A percentile compares a stretch with the other conserved stretches of the same genome.
These are phyloP conservation scores for Conticribra weissflogii DNA, from an alignment of 108 stramenopile species.

Conservation along the genomic window DNA sequence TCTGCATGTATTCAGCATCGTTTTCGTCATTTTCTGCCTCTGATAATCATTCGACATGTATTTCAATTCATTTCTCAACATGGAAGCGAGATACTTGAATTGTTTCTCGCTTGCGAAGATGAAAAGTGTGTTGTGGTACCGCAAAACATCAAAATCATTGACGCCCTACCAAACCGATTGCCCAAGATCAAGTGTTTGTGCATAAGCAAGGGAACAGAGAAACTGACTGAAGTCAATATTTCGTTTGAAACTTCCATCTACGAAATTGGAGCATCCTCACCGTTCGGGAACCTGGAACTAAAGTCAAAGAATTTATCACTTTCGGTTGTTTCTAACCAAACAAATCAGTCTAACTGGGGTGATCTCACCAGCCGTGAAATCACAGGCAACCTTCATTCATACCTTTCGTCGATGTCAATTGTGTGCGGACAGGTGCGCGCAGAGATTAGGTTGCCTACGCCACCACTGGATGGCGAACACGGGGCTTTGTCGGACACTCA, in stretches of 20 bases:
- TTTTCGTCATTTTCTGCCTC: constrained; percentile 26
- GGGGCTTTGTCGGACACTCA: constrained; percentile 46
- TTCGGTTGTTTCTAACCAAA: constrained; percentile 76
- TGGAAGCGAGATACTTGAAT: constrained; percentile 41
- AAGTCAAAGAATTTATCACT: constrained; percentile 78
- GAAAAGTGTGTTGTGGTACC: constrained; percentile 56
- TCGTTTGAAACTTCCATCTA: constrained; percentile 46
- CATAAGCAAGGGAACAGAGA: constrained; percentile 58
- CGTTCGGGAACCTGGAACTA: constrained; percentile 86
- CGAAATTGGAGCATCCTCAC: constrained; percentile 65
- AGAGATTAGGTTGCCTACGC: constrained; percentile 89
- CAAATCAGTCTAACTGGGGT: constrained; percentile 84
- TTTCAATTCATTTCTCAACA: constrained; percentile 22
- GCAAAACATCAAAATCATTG: constrained; percentile 48
- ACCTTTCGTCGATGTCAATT: constrained; percentile 79
- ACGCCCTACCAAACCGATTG: constrained; percentile 47
- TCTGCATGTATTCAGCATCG: background rate
- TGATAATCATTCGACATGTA: constrained; percentile 27
- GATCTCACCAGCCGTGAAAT: constrained; percentile 86
- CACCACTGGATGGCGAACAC: constrained; percentile 59
- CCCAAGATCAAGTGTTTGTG: constrained; percentile 65
- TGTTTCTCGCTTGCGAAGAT: constrained; percentile 37
- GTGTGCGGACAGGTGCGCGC: constrained; percentile 90
- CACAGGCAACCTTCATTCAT: constrained; percentile 80
- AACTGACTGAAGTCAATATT: constrained; percentile 54